Evolutionary conservation across 306 rosid genomes (phyloP).

Genomic region (Hylodesmum podocarpum): DNA sequence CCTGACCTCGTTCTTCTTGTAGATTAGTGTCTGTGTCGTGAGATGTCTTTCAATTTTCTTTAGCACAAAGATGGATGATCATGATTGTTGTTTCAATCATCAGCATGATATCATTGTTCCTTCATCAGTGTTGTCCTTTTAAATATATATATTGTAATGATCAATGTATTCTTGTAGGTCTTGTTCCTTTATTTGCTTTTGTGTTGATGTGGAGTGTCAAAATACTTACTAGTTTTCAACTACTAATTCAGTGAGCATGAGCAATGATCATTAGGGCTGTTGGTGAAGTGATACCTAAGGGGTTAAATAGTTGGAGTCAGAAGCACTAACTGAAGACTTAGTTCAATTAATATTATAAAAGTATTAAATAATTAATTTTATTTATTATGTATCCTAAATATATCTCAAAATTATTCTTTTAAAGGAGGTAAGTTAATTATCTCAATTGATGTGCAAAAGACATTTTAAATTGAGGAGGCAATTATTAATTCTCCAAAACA

Average conservation of each 20-base stretch:
- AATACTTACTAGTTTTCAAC: neutral
- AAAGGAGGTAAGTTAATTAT: too few species aligned
- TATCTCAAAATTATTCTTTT: neutral
- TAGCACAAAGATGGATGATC: neutral
- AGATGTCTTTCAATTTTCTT: constrained; percentile 10
- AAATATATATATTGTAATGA: too few species aligned
- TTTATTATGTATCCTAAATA: neutral
- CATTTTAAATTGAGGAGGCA: too few species aligned
- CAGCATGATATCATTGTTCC: constrained; percentile 18
- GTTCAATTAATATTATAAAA: neutral
- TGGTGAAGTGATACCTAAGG: neutral
- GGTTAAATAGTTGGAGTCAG: neutral
- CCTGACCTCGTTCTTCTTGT: neutral
- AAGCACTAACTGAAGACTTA: neutral
- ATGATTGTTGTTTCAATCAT: constrained; percentile 33
- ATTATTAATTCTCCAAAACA: too few species aligned
- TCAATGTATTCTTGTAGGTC: neutral
- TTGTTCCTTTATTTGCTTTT: neutral
- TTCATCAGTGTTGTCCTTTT: too few species aligned
- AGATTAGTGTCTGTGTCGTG: neutral
- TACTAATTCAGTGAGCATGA: neutral
- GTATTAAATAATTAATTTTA: neutral
- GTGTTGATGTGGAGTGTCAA: neutral
- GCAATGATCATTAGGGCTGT: neutral
- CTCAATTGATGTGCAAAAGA: too few species aligned